Conservation (phyloP, 164 flowering plant genomes). For the Platanus orientalis region DNA sequence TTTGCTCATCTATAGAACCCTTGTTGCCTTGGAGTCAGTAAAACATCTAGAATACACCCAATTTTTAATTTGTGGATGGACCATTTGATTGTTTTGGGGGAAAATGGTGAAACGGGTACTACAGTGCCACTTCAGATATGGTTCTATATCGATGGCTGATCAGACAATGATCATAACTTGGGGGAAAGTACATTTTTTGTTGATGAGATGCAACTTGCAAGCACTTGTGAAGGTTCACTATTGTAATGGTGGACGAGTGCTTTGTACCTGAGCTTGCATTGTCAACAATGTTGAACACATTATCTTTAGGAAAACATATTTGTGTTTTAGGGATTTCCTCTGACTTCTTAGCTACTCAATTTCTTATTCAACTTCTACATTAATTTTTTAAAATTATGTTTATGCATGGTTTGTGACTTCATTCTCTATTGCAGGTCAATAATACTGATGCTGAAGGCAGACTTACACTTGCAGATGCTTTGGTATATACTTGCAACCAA, state of each 20-base stretch:
- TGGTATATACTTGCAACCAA: slow-evolving; percentile 93
- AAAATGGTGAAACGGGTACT: too few relatives aligned
- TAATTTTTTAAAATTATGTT: slow-evolving; percentile 2
- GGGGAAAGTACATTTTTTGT: too few relatives aligned
- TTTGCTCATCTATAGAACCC: too few relatives aligned
- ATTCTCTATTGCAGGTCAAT: slow-evolving; percentile 56
- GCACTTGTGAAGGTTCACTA: too few relatives aligned
- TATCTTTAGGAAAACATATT: neutral
- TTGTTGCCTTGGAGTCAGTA: too few relatives aligned
- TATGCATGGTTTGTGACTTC: neutral
- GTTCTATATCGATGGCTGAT: too few relatives aligned
- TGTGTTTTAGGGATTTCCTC: neutral
- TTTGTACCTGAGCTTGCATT: neutral
- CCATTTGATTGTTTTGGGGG: too few relatives aligned
- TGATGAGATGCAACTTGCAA: too few relatives aligned
- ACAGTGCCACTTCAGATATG: too few relatives aligned
- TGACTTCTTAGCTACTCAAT: neutral
- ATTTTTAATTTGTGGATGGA: too few relatives aligned
- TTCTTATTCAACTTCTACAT: neutral
- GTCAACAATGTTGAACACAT: neutral
- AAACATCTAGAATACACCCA: too few relatives aligned
- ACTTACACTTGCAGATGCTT: slow-evolving; percentile 97
- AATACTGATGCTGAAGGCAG: slow-evolving; percentile 99
- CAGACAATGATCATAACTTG: too few relatives aligned
- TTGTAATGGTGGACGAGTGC: neutral